Evolutionary conservation across 2,329 filamentous ascomycete genomes (phyloP).

Genomic region (Pseudogymnoascus destructans): DNA sequence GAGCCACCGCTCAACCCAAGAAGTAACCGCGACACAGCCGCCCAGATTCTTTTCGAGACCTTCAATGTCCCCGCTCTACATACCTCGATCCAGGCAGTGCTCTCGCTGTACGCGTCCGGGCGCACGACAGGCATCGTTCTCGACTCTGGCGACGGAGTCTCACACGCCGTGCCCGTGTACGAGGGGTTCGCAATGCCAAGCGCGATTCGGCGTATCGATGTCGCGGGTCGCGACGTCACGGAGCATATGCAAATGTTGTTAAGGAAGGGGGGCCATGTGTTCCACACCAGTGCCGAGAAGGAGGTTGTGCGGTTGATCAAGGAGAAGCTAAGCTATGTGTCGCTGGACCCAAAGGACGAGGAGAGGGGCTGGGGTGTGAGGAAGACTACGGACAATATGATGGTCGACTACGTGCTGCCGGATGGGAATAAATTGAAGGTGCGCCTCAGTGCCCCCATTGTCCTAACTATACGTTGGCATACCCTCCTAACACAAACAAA

Average conservation of each 20-base stretch:
- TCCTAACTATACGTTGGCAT: neutral
- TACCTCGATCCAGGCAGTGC: conserved; percentile 91
- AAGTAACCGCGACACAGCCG: conserved; percentile 88
- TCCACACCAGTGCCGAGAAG: conserved; percentile 97
- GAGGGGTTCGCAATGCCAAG: conserved; percentile 95
- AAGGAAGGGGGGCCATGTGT: conserved; percentile 83
- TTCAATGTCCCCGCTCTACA: conserved; percentile 97
- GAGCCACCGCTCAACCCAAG: conserved; percentile 92
- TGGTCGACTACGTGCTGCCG: conserved; percentile 76
- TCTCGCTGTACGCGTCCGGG: conserved; percentile 90
- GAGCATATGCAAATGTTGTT: conserved; percentile 86
- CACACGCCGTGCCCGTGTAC: conserved; percentile 93
- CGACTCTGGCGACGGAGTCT: conserved; percentile 90
- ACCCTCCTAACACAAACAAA: neutral
- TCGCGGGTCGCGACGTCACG: conserved; percentile 89
- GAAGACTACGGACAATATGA: conserved; percentile 65
- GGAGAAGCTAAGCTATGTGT: conserved; percentile 85
- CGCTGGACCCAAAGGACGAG: conserved; percentile 78
- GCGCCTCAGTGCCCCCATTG: conserved; percentile 10
- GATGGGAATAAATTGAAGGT: conserved; percentile 92
- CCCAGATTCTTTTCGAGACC: conserved; percentile 95
- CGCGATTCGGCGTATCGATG: conserved; percentile 89
- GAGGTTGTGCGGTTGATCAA: conserved; percentile 97
- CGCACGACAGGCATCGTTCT: conserved; percentile 93
- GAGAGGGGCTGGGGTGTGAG: conserved; percentile 89